These are phyloP conservation scores for Gossypium davidsonii DNA, from an alignment of 441 rosid species.

Conservation along the genomic window DNA sequence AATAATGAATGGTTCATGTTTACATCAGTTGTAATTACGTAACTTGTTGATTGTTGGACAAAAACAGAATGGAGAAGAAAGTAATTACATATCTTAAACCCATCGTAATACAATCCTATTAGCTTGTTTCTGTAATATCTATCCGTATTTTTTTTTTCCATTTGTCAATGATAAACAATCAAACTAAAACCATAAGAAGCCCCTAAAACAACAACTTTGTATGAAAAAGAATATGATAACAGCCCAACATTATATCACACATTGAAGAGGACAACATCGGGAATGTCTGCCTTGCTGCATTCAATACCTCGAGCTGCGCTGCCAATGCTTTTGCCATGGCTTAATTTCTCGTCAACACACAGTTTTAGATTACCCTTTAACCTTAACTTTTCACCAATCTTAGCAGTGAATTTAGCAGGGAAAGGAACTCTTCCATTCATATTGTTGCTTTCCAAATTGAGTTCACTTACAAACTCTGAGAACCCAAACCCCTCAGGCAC, in stretches of 20 bases:
- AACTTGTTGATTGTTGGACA: background rate
- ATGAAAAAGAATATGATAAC: slow-evolving; percentile 9
- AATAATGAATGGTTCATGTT: background rate
- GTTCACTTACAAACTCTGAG: slow-evolving; percentile 35
- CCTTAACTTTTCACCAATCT: slow-evolving; percentile 41
- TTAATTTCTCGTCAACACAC: slow-evolving; percentile 24
- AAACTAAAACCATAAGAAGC: slow-evolving; percentile 14
- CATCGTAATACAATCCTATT: slow-evolving; percentile 9
- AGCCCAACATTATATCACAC: slow-evolving; percentile 14
- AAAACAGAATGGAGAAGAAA: background rate
- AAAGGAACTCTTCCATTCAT: slow-evolving; percentile 50
- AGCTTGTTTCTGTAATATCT: slow-evolving; percentile 17
- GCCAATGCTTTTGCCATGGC: slow-evolving; percentile 3
- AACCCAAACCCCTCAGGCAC: slow-evolving; percentile 43
- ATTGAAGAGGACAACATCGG: slow-evolving; percentile 18
- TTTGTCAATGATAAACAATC: background rate
- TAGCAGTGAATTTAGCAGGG: slow-evolving; percentile 33
- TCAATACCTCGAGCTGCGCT: slow-evolving; percentile 15
- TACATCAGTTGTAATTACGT: background rate
- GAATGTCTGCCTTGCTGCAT: slow-evolving; percentile 27
- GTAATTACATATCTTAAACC: background rate
- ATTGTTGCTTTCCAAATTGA: slow-evolving; percentile 63
- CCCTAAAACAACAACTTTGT: slow-evolving; percentile 17
- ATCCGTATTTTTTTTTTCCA: background rate
- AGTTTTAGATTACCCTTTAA: slow-evolving; percentile 28